A percentile compares a stretch with the other conserved stretches of the same genome.
Evolutionary conservation across 1,139 yeast species (phyloP).

Genomic region (Hanseniaspora gamundiae): DNA sequence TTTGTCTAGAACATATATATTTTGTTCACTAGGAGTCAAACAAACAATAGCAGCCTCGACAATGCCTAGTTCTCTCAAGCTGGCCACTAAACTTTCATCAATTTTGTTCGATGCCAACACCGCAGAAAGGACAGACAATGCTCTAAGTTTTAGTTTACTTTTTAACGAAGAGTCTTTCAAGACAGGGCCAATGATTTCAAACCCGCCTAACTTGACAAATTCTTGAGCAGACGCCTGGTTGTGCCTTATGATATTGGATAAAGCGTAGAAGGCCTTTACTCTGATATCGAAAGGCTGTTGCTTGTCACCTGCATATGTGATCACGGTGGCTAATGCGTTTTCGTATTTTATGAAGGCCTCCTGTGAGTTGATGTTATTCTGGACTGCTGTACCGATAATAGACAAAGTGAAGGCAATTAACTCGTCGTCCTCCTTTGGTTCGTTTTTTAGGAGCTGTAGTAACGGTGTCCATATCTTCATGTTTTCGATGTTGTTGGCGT

Average conservation of each 20-base stretch:
- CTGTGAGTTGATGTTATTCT: conserved; percentile 73
- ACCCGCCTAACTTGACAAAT: conserved; percentile 53
- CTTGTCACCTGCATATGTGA: conserved; percentile 29
- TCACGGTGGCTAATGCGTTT: conserved; percentile 36
- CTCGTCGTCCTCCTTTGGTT: conserved; percentile 26
- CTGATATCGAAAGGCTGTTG: conserved; percentile 26
- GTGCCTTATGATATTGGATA: conserved; percentile 68
- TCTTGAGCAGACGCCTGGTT: conserved; percentile 40
- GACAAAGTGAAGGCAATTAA: conserved; percentile 55
- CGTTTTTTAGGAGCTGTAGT: conserved; percentile 36
- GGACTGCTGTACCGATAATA: conserved; percentile 83
- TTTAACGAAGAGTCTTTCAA: conserved; percentile 14
- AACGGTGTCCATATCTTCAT: conserved; percentile 70
- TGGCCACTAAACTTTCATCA: conserved; percentile 26
- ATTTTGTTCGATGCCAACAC: conserved; percentile 39
- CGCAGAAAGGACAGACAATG: conserved; percentile 46
- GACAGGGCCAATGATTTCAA: conserved; percentile 34
- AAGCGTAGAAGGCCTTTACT: conserved; percentile 63
- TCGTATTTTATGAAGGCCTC: conserved; percentile 43
- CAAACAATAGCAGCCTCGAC: conserved; percentile 28
- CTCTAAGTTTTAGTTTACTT: conserved; percentile 38
- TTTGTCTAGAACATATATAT: conserved; percentile 48
- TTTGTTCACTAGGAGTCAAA: conserved; percentile 31
- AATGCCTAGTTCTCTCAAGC: conserved; percentile 33
- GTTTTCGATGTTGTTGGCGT: conserved; percentile 85